Percentiles rank a stretch among this genome's conserved stretches.
Conservation (phyloP, 1,284 basidiomycete genomes). For the Omphalotus olearius region DNA sequence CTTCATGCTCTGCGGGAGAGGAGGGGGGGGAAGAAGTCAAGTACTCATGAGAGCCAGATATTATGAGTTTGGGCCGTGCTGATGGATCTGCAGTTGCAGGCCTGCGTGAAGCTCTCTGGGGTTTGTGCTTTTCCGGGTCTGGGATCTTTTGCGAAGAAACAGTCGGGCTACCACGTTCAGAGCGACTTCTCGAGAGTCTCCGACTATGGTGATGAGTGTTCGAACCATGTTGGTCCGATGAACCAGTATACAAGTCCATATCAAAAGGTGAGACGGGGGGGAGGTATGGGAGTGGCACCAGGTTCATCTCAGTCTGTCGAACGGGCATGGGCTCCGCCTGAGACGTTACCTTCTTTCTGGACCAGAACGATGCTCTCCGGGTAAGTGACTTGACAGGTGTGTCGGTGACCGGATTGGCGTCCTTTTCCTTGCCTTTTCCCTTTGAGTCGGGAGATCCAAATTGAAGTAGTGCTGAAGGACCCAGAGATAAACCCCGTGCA, state of each 20-base stretch:
- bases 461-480: slow-evolving; percentile 34
- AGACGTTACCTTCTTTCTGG: slow-evolving; percentile 29
- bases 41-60: slow-evolving; percentile 16
- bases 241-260: slow-evolving; percentile 29
- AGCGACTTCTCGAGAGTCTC: slow-evolving; percentile 47
- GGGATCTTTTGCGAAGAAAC: slow-evolving; percentile 17
- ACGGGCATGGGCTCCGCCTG: slow-evolving; percentile 4
- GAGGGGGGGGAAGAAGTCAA: slow-evolving; percentile 18
- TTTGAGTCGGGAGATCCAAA: slow-evolving; percentile 35
- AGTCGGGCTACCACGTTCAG: slow-evolving; percentile 32
- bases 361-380: slow-evolving; percentile 56
- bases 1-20: slow-evolving; percentile 15
- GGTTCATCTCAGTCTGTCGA: slow-evolving; percentile 5
- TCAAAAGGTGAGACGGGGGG: slow-evolving; percentile 51
- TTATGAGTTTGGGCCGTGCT: slow-evolving; percentile 1
- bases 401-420: slow-evolving; percentile 15
- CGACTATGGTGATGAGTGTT: slow-evolving; percentile 24
- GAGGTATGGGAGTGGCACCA: slow-evolving; percentile 38
- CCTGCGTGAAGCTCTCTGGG: slow-evolving; percentile 21
- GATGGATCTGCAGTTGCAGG: slow-evolving; percentile 30
- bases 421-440: slow-evolving; percentile 40
- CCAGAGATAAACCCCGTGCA: slow-evolving; percentile 39
- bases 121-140: slow-evolving; percentile 11
- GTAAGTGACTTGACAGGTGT: slow-evolving; percentile 34
- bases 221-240: slow-evolving; percentile 18